Evolutionary conservation across 192 early-diverging fungal species (phyloP), one percentile per base, ranked within the genome.

Genomic region (Coemansia reversa): DNA sequence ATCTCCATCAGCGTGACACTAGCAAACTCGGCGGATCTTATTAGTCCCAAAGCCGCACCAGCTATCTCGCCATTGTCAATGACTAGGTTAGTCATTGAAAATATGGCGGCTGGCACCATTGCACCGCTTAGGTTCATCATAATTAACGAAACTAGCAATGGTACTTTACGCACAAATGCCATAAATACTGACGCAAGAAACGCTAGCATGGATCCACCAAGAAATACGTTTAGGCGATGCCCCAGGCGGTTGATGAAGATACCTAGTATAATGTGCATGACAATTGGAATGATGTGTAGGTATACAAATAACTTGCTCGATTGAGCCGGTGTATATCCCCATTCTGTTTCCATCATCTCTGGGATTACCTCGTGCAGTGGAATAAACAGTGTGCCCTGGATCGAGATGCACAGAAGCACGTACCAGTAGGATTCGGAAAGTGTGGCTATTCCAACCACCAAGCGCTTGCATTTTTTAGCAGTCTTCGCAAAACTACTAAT

Each of bases 181-280:
- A 74, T 67, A 16, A 79, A 65, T 29, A 79, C 28, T n/a, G 78
- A 64, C 0, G 78, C 78, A 52, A 81, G 16, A 49, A 74, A 71
- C 11, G 70, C 64, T 3, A 76, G 50, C 24, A 69, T 58, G 11
- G 78, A 81, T 8, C 78, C 78, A 20, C 58, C 66, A 18, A 76
- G 47, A 48, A 77, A 77, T 12, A 88, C 53, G 51, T 68, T 70
- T 16, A 84, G 62, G 14, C 85, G 81, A 28, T 65, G 65, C 1
- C 86, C 86, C 27, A 83, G 65, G 9, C 69, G 75, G 57, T 88
- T 84, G 67, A 88, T 85, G 28, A 85, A 54, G 23, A 85, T 63
- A 30, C 86, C 86, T n/a, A 85, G 54, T 8, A 74, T 7, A 16
- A 85, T 72, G 11, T 86, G 82, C 23, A 81, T 76, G 23, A 82